Evolutionary conservation across 306 rosid species (phyloP), one percentile per base, ranked within the genome.

Genomic region (Bauhinia variegata): DNA sequence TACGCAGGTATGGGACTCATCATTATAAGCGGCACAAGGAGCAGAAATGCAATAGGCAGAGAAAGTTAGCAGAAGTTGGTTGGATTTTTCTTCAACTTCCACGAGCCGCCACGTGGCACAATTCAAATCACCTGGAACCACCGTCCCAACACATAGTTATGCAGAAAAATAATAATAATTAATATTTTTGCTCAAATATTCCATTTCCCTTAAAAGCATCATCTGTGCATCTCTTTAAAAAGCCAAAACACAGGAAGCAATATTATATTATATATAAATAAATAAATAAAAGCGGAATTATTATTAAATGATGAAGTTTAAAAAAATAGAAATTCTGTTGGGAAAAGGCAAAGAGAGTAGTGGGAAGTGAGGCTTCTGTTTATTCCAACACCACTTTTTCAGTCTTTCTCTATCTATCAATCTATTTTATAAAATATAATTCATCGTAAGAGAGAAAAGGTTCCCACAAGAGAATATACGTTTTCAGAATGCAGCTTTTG

Each of bases 141-240:
- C 66, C 69, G 19, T 9, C 33, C 14, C 33, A n/a, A 31, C 7
- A 53, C 43, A 15, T 15, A 30, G 33, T 8, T 16, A 46, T n/a
- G n/a, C n/a, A n/a, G n/a, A n/a, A n/a, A n/a, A n/a, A n/a, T n/a
- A n/a, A n/a, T n/a, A n/a, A n/a, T n/a, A n/a, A n/a, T n/a, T n/a
- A n/a, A n/a, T n/a, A n/a, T n/a, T n/a, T n/a, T n/a, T n/a, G n/a
- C n/a, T n/a, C n/a, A n/a, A n/a, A 75, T 77, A 82, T 84, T 82
- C 88, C 60, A 60, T 76, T 62, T 56, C 52, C 74, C 89, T 85
- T 78, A 83, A 88, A 88, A 88, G 95, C 85, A 85, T 84, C 6
- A 3, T 36, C 2, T 8, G 3, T 5, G 13, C 13, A 34, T 38
- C 69, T 60, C 79, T 79, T 67, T 72, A 70, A 74, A 78, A 79